Evolutionary conservation across 2,329 filamentous ascomycete species (phyloP).

Genomic region (Colletotrichum karsti): DNA sequence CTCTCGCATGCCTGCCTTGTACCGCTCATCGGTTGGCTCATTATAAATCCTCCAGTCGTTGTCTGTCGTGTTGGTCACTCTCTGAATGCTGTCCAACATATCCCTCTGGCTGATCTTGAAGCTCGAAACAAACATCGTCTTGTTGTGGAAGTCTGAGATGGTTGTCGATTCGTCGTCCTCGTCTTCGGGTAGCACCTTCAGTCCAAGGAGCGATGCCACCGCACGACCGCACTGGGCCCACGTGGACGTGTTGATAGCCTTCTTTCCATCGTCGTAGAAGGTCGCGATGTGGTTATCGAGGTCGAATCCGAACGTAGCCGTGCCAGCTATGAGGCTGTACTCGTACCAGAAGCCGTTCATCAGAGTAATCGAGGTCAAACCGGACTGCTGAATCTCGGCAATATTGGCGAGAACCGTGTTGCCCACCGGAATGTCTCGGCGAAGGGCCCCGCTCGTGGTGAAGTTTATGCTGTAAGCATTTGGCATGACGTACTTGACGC

Average conservation of each 20-base stretch:
- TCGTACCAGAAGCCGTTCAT: conserved; percentile 63
- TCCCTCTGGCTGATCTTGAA: conserved; percentile 70
- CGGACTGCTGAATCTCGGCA: background rate
- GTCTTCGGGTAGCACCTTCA: conserved; percentile 32
- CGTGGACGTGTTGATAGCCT: conserved; percentile 64
- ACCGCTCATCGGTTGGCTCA: conserved; percentile 56
- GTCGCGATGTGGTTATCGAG: conserved; percentile 49
- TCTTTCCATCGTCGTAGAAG: conserved; percentile 64
- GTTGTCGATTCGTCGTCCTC: conserved; percentile 6
- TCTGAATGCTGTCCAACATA: conserved; percentile 69
- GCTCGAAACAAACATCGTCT: conserved; percentile 58
- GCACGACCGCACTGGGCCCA: conserved; percentile 63
- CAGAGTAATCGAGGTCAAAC: conserved; percentile 39
- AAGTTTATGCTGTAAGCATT: conserved; percentile 47
- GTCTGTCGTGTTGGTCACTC: conserved; percentile 64
- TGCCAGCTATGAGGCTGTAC: conserved; percentile 49
- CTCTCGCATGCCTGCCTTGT: conserved; percentile 51
- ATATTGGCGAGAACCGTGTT: conserved; percentile 36
- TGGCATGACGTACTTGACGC: conserved; percentile 60
- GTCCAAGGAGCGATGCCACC: conserved; percentile 45
- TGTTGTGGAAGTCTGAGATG: conserved; percentile 47
- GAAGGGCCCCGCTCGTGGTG: conserved; percentile 17
- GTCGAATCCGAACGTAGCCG: conserved; percentile 56
- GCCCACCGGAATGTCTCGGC: conserved; percentile 43
- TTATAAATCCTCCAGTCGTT: conserved; percentile 58